A percentile compares a stretch with the other conserved stretches of the same genome.
These are phyloP conservation scores for Acacia acuminata DNA, from an alignment of 306 rosid genomes.

Conservation along the genomic window DNA sequence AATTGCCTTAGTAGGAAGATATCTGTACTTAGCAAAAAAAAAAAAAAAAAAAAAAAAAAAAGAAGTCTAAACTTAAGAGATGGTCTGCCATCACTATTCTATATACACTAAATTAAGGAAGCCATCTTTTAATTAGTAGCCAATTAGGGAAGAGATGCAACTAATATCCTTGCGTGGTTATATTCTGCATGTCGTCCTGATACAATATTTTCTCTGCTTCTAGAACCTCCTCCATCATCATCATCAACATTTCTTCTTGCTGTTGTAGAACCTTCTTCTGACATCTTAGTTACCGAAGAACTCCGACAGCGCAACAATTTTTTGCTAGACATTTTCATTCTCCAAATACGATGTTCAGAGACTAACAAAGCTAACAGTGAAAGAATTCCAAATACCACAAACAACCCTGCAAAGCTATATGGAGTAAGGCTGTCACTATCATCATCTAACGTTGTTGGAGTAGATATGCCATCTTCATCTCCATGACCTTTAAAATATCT, in stretches of 20 bases:
- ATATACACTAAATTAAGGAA: not conserved
- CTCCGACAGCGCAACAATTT: not conserved
- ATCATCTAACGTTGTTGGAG: not conserved
- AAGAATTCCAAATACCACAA: slow-evolving; percentile 17
- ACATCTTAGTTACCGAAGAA: not conserved
- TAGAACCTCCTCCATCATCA: not conserved
- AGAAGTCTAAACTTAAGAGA: too few relatives aligned
- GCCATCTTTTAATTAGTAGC: not conserved
- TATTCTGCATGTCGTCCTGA: not conserved
- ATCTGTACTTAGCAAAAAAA: too few relatives aligned
- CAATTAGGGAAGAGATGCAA: not conserved
- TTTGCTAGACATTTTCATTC: not conserved
- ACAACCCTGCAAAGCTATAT: slow-evolving; percentile 28
- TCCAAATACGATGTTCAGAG: slow-evolving; percentile 17
- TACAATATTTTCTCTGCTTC: not conserved
- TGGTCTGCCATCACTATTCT: too few relatives aligned
- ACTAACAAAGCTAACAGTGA: slow-evolving; percentile 16
- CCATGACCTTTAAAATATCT: slow-evolving; percentile 9
- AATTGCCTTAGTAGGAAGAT: too few relatives aligned
- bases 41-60: too few relatives aligned
- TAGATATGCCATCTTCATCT: not conserved
- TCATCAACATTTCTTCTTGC: not conserved
- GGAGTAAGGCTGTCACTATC: not conserved
- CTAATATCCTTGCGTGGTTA: not conserved
- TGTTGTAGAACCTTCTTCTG: not conserved